Conservation (phyloP, 2,329 filamentous ascomycete genomes). For the Atkinsonella hypoxylon region DNA sequence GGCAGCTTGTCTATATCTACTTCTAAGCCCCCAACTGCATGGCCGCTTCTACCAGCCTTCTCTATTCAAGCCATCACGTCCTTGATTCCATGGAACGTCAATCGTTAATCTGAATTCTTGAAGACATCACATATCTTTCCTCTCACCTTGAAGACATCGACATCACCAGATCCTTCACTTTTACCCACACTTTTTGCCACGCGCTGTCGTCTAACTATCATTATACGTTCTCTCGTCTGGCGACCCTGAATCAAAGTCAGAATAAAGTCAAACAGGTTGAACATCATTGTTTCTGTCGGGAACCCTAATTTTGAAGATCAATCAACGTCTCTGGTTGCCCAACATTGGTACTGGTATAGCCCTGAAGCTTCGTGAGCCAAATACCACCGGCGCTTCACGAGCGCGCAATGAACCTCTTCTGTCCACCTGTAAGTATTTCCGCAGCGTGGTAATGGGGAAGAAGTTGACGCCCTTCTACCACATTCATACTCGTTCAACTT, state of each 20-base stretch:
- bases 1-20: conserved; percentile 9
- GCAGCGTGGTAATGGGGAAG: neutral
- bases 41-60: neutral
- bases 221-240: neutral
- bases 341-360: neutral
- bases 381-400: neutral
- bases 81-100: neutral
- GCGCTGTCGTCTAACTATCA: neutral
- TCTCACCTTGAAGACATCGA: neutral
- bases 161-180: neutral
- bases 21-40: conserved; percentile 9
- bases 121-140: neutral
- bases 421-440: neutral
- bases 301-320: neutral
- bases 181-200: neutral
- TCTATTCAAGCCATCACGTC: neutral
- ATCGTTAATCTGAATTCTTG: neutral
- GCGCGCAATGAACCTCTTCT: neutral
- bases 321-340: neutral
- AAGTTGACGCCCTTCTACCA: neutral
- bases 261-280: neutral
- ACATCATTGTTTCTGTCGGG: neutral
- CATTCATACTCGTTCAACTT: neutral
- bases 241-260: neutral
- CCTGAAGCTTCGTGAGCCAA: neutral